Evolutionary conservation across 768 basidiomycete species (phyloP), one percentile per base, ranked within the genome.

Genomic region (Leccinum olivaceopallidum): DNA sequence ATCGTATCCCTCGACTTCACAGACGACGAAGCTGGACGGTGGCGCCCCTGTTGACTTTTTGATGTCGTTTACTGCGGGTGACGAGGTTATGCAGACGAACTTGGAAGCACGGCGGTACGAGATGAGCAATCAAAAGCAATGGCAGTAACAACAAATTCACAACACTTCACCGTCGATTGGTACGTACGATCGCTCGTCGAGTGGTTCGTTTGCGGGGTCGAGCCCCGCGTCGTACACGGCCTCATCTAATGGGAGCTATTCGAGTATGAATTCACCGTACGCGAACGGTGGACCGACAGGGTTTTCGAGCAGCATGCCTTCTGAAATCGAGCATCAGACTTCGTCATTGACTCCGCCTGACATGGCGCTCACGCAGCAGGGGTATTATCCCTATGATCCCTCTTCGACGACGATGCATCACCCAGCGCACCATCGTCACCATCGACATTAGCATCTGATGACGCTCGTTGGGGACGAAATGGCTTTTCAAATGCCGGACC

Each of bases 241-340:
- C 44, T 59, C 67, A 10, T 71, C 69, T 16, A 73, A 13, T 30
- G 67, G 66, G 7, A 68, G 64, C 16, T 73, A 70, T 42, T 63
- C 70, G 18, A 65, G 53, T 24, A 61, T 73, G 6, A 64, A 60
- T 34, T 69, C 72, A 24, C 71, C 72, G 52, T 73, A 70, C 56
- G 47, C 67, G 2, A 71, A 44, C 44, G 59, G 65, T 48, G 61
- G 67, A 30, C 28, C 67, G 10, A 63, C 60, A 44, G 42, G 42
- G 20, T 67, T 60, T 24, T 48, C 67, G 4, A 20, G 4, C 10
- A 34, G 36, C 13, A 62, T 65, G 9, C 64, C 71, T n/a, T 59
- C 69, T 44, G 10, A 44, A 20, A 67, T 61, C 28, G 67, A 73
- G 24, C 69, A 58, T 42, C 42, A 42, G 1, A 7, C 42, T 44